These are phyloP conservation scores for Glycyrrhiza uralensis DNA, from an alignment of 306 rosid species.

Conservation along the genomic window DNA sequence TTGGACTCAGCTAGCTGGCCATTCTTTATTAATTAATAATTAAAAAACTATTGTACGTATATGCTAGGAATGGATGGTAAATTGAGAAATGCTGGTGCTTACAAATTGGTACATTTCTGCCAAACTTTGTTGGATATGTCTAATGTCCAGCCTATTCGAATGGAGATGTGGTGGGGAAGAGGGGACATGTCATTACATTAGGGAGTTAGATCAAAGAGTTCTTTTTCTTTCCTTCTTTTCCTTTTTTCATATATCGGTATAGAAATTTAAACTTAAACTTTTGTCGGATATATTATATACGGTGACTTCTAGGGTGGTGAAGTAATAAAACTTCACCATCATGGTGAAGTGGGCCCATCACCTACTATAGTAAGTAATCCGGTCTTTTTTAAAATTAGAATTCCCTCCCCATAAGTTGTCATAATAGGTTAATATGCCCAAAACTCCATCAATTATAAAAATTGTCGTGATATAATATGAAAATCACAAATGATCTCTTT, in stretches of 20 bases:
- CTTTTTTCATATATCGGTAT: not conserved
- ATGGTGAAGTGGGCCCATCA: too few relatives aligned
- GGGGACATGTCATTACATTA: constrained; percentile 33
- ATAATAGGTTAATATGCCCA: too few relatives aligned
- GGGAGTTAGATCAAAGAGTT: constrained; percentile 17
- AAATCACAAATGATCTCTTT: too few relatives aligned
- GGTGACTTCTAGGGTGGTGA: too few relatives aligned
- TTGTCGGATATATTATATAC: not conserved
- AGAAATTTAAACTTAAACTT: not conserved
- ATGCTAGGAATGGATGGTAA: constrained; percentile 18
- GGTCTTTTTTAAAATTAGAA: too few relatives aligned
- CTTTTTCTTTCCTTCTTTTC: not conserved
- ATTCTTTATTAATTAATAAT: not conserved
- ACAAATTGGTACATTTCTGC: constrained; percentile 32
- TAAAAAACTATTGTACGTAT: not conserved
- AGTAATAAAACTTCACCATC: too few relatives aligned
- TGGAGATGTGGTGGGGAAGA: constrained; percentile 32
- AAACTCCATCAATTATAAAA: too few relatives aligned
- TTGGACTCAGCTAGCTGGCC: not conserved
- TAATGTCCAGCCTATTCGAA: constrained; percentile 23
- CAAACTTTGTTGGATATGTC: constrained; percentile 30
- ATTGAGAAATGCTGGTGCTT: constrained; percentile 12
- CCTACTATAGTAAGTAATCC: too few relatives aligned
- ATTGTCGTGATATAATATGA: too few relatives aligned
- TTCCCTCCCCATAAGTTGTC: too few relatives aligned